phyloP scores from a whole-genome alignment of 1,139 yeast species.

The Neolecta irregularis region DNA sequence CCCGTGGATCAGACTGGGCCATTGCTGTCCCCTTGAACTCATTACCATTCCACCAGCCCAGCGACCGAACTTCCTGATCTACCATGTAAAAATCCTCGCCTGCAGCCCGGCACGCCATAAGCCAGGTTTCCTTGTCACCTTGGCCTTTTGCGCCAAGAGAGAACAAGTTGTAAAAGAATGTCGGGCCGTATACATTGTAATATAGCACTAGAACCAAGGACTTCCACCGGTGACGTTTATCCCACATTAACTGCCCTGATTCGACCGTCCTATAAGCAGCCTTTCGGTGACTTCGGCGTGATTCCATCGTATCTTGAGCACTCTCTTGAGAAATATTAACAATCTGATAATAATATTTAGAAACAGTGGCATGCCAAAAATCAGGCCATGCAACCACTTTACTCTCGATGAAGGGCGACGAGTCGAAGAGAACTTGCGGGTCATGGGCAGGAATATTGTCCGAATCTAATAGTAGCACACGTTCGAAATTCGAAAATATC shows the following conservation, averaged over 20 bases:
- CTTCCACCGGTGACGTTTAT: conserved; percentile 48
- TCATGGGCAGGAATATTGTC: conserved; percentile 53
- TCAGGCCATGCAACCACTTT: conserved; percentile 74
- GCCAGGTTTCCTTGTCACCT: conserved; percentile 81
- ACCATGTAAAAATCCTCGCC: too few relatives aligned
- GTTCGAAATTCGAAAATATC: conserved; percentile 59
- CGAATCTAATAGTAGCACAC: conserved; percentile 60
- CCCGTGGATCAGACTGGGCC: too few relatives aligned
- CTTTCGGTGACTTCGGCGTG: too few relatives aligned
- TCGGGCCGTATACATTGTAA: conserved; percentile 68
- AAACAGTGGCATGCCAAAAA: conserved; percentile 61
- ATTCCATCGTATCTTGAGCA: conserved; percentile 50
- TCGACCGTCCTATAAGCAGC: too few relatives aligned
- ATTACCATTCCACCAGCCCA: too few relatives aligned
- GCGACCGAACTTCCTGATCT: too few relatives aligned
- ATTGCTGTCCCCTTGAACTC: too few relatives aligned
- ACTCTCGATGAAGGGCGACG: conserved; percentile 36
- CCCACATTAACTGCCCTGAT: conserved; percentile 64
- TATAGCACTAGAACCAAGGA: conserved; percentile 54
- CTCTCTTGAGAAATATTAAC: conserved; percentile 51
- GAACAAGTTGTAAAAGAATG: conserved; percentile 63
- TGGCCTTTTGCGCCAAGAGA: conserved; percentile 80
- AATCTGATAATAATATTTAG: conserved; percentile 52
- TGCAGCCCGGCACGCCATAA: too few relatives aligned
- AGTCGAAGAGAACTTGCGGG: conserved; percentile 39